Conservation (phyloP, 1,284 basidiomycete species). For the Volvariella volvacea region DNA sequence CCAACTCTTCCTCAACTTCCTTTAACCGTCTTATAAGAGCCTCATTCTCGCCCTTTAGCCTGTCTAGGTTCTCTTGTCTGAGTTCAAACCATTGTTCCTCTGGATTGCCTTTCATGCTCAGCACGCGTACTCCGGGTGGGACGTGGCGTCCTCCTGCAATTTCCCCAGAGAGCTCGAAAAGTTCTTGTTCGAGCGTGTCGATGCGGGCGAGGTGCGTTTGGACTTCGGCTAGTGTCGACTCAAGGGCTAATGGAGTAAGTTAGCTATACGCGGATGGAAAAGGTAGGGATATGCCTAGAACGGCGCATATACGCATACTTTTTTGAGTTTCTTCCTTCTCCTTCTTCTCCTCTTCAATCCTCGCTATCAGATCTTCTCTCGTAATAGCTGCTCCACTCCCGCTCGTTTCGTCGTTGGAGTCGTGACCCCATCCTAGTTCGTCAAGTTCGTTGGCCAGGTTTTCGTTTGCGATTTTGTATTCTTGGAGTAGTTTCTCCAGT, state of each 20-base stretch:
- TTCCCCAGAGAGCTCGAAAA: slow-evolving; percentile 71
- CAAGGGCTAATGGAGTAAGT: slow-evolving; percentile 33
- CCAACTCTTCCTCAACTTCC: slow-evolving; percentile 38
- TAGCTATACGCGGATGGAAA: not conserved
- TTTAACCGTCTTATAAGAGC: slow-evolving; percentile 54
- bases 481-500: slow-evolving; percentile 50
- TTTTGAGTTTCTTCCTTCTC: slow-evolving; percentile 32
- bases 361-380: slow-evolving; percentile 3
- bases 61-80: slow-evolving; percentile 59
- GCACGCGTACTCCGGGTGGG: slow-evolving; percentile 61
- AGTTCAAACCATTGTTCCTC: slow-evolving; percentile 67
- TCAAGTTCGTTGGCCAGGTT: slow-evolving; percentile 38
- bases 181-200: slow-evolving; percentile 59
- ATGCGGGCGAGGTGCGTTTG: slow-evolving; percentile 43
- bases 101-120: slow-evolving; percentile 71
- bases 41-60: slow-evolving; percentile 70
- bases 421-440: slow-evolving; percentile 27
- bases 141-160: slow-evolving; percentile 75
- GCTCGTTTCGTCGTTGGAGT: no score
- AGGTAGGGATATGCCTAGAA: not conserved
- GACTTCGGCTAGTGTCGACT: slow-evolving; percentile 27
- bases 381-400: slow-evolving; percentile 1
- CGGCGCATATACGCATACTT: slow-evolving; percentile 40
- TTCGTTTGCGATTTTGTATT: slow-evolving; percentile 45
- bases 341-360: slow-evolving; percentile 29